These are phyloP conservation scores for Cutaneotrichosporon daszewskae DNA, from an alignment of 1,284 basidiomycete genomes.

Conservation along the genomic window DNA sequence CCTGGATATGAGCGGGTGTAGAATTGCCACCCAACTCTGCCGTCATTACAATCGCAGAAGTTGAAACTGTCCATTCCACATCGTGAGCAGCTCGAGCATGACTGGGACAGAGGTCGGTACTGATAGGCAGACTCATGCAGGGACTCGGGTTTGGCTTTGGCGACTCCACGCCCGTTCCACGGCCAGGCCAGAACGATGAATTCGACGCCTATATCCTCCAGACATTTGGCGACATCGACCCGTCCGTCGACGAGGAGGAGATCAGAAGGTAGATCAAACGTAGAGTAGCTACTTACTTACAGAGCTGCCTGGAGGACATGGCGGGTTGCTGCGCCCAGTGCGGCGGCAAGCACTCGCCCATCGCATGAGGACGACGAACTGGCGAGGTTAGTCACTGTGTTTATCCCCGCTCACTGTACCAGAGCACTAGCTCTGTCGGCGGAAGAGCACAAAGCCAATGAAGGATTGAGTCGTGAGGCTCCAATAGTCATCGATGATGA, in stretches of 20 bases:
- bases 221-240: slow-evolving; percentile 18
- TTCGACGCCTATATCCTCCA: slow-evolving; percentile 32
- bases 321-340: slow-evolving; percentile 24
- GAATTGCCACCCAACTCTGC: too few relatives aligned
- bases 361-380: slow-evolving; percentile 34
- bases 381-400: slow-evolving; percentile 20
- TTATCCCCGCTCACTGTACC: not conserved
- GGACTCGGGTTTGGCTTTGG: too few relatives aligned
- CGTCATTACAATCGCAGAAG: too few relatives aligned
- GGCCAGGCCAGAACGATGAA: slow-evolving; percentile 25
- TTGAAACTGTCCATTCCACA: too few relatives aligned
- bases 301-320: slow-evolving; percentile 42
- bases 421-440: slow-evolving; percentile 28
- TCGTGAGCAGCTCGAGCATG: not conserved
- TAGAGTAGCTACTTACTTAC: not conserved
- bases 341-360: not conserved
- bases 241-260: slow-evolving; percentile 21
- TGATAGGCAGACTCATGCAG: too few relatives aligned
- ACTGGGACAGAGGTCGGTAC: not conserved
- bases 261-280: slow-evolving; percentile 25
- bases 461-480: not conserved
- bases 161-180: slow-evolving; percentile 19
- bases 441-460: slow-evolving; percentile 14
- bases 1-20: too few relatives aligned
- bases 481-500: slow-evolving; percentile 13